These are phyloP conservation scores for Fraxinus americana DNA, from an alignment of 257 asterid species.

Conservation along the genomic window DNA sequence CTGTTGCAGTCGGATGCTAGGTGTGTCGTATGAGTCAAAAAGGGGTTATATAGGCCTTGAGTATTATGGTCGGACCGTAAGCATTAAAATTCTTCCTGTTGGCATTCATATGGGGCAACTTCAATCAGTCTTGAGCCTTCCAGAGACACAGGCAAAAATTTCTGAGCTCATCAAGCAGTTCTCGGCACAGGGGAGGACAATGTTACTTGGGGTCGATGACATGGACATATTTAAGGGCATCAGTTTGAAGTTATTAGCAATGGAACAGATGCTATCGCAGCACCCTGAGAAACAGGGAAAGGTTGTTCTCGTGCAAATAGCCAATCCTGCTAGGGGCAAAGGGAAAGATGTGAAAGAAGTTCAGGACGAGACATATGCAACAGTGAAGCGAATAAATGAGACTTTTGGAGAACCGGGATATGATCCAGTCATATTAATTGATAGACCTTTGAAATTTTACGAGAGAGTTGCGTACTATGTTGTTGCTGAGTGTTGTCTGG, in stretches of 20 bases:
- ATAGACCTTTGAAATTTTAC: conserved; percentile 66
- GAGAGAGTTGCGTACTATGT: conserved; percentile 83
- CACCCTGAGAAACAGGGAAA: conserved; percentile 90
- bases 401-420: conserved; percentile 74
- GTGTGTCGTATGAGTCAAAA: conserved; percentile 79
- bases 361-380: conserved; percentile 66
- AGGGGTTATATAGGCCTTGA: conserved; percentile 90
- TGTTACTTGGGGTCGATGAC: conserved; percentile 87
- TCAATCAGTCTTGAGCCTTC: conserved; percentile 65
- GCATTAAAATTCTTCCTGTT: conserved; percentile 89
- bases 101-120: conserved; percentile 94
- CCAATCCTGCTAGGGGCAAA: conserved; percentile 84
- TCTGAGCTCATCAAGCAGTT: conserved; percentile 61
- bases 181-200: conserved; percentile 56
- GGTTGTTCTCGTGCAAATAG: conserved; percentile 85
- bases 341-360: conserved; percentile 90
- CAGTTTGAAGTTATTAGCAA: conserved; percentile 76
- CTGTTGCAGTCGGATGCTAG: conserved; percentile 87
- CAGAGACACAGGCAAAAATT: conserved; percentile 65
- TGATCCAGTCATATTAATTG: conserved; percentile 71
- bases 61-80: conserved; percentile 87
- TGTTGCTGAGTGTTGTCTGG: conserved; percentile 83
- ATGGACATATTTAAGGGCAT: conserved; percentile 93
- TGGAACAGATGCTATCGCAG: conserved; percentile 77
- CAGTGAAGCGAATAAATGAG: conserved; percentile 76